Evolutionary conservation across 1,139 yeast species (phyloP).

Genomic region (Maudiozyma humilis): DNA sequence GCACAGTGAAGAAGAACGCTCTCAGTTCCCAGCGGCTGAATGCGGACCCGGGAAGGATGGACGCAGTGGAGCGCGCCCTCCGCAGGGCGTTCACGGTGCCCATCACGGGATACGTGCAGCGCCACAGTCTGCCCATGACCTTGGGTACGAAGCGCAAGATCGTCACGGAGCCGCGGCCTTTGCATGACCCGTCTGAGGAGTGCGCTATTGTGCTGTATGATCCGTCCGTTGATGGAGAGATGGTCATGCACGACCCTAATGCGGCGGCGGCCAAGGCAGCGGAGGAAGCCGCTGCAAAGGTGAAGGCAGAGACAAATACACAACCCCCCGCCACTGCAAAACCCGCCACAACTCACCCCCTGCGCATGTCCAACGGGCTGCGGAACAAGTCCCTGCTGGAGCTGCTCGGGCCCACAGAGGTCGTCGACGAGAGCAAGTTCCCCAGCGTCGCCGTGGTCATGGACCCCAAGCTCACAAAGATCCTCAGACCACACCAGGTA

Average conservation of each 20-base stretch:
- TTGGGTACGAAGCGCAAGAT: conserved; percentile 73
- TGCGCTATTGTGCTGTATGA: conserved; percentile 92
- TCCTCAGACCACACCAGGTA: conserved; percentile 90
- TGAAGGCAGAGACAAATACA: conserved; percentile 7
- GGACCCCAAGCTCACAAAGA: conserved; percentile 79
- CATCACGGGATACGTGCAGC: conserved; percentile 35
- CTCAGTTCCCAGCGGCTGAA: conserved; percentile 40
- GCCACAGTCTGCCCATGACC: conserved; percentile 51
- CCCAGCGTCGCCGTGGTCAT: conserved; percentile 94
- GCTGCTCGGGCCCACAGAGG: conserved; percentile 61
- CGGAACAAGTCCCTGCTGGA: conserved; percentile 68
- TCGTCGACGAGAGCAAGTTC: conserved; percentile 34
- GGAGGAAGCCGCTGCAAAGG: conserved; percentile 17
- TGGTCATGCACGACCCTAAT: conserved; percentile 23
- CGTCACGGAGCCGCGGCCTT: conserved; percentile 71
- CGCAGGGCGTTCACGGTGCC: conserved; percentile 46
- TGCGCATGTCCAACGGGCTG: conserved; percentile 27
- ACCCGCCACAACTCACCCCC: conserved; percentile 14
- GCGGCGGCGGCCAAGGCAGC: conserved; percentile 12
- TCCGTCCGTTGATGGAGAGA: conserved; percentile 64
- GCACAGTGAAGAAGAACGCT: conserved; percentile 35
- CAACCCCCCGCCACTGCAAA: conserved; percentile 3
- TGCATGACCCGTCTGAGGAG: conserved; percentile 89
- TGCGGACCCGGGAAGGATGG: conserved; percentile 28
- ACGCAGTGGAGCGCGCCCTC: conserved; percentile 34